Evolutionary conservation across 306 rosid genomes (phyloP).

Genomic region (Oxytropis ochrocephala): DNA sequence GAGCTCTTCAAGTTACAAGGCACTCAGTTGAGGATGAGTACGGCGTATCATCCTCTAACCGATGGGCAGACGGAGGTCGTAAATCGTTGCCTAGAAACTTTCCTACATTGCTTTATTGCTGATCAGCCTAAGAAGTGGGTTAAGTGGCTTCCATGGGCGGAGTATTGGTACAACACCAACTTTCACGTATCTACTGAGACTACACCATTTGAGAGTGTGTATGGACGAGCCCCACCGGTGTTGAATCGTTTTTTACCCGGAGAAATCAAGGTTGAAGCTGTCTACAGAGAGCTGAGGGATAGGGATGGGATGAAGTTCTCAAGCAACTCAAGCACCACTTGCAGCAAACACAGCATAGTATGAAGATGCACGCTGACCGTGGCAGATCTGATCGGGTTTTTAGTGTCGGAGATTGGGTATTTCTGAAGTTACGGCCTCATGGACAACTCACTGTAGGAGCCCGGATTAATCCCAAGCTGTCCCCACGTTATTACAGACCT

Average conservation of each 20-base stretch:
- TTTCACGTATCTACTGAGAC: not conserved
- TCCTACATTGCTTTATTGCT: not conserved
- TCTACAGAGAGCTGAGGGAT: not conserved
- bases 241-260: not conserved
- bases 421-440: not conserved
- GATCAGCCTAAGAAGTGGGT: not conserved
- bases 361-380: not conserved
- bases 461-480: not conserved
- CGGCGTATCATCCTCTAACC: not conserved
- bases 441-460: not conserved
- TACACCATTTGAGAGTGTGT: not conserved
- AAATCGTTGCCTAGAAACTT: not conserved
- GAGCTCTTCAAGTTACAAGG: not conserved
- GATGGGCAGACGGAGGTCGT: not conserved
- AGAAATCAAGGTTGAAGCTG: not conserved
- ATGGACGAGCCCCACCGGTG: not conserved
- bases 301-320: not conserved
- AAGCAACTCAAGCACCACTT: not conserved
- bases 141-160: not conserved
- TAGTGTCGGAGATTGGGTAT: not conserved
- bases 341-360: not conserved
- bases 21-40: not conserved
- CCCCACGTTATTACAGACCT: not conserved
- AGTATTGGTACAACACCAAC: not conserved
- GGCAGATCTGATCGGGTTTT: not conserved